These are phyloP conservation scores for Cyberlindnera samutprakarnensis DNA, from an alignment of 805 yeast species.

Conservation along the genomic window DNA sequence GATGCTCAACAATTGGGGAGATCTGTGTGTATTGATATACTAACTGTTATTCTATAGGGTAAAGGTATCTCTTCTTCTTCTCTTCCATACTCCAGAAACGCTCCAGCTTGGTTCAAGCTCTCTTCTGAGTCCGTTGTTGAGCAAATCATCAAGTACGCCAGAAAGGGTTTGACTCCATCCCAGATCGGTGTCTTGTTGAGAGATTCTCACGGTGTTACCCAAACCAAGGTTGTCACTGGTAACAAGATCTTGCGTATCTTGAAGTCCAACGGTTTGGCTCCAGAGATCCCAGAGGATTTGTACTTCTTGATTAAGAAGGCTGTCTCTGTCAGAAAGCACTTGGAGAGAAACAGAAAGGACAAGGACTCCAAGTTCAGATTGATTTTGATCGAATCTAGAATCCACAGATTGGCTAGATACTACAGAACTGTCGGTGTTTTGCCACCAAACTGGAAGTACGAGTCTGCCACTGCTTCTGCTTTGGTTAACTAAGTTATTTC, in stretches of 20 bases:
- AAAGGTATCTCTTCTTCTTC: conserved; percentile 99
- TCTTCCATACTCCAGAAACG: conserved; percentile 97
- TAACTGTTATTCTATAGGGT: conserved; percentile 58
- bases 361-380: conserved; percentile 99
- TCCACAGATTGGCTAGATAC: conserved; percentile 99
- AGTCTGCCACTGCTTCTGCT: conserved; percentile 99
- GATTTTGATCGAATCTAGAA: conserved; percentile 99
- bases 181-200: conserved; percentile 99
- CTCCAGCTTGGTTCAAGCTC: conserved; percentile 99
- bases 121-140: conserved; percentile 93
- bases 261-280: conserved; percentile 99
- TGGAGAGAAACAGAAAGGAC: conserved; percentile 99
- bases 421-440: conserved; percentile 99
- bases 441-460: conserved; percentile 99
- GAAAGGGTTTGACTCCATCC: conserved; percentile 99
- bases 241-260: conserved; percentile 99
- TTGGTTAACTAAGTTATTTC: conserved; percentile 91
- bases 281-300: conserved; percentile 99
- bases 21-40: conserved; percentile 29
- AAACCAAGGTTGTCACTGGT: conserved; percentile 96
- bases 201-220: conserved; percentile 99
- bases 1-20: too few relatives aligned
- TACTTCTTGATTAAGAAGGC: conserved; percentile 99
- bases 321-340: conserved; percentile 99
- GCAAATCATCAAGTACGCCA: conserved; percentile 98